A percentile compares a stretch with the other conserved stretches of the same genome.
phyloP scores from a whole-genome alignment of 495 filamentous ascomycete genomes.

The Eremomyces bilateralis region DNA sequence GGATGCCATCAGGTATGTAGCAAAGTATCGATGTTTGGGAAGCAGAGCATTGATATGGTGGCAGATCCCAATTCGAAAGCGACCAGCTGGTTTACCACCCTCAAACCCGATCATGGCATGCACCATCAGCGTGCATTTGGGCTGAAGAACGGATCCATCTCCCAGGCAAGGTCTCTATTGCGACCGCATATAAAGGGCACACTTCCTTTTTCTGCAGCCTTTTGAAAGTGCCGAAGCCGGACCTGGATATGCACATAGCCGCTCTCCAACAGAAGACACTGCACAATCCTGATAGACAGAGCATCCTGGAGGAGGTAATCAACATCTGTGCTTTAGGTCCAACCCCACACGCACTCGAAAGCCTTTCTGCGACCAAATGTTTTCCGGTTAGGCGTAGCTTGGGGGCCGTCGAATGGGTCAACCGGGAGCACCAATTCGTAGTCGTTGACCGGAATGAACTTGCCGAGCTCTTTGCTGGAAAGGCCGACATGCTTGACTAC shows the following conservation, averaged over 20 bases:
- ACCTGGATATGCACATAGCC: slow-evolving; percentile 2
- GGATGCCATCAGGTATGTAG: too few relatives aligned
- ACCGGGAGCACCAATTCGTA: slow-evolving; percentile 1
- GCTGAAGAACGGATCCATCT: slow-evolving; percentile 3
- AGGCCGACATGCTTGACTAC: slow-evolving; percentile 1
- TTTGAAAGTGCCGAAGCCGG: slow-evolving; percentile 1
- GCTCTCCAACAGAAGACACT: slow-evolving; percentile 1
- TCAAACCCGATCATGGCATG: background rate
- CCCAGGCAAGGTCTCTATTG: slow-evolving; percentile 2
- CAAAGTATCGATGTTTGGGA: too few relatives aligned
- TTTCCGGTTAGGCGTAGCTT: background rate
- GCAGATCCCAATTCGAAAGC: background rate
- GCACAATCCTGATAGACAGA: background rate
- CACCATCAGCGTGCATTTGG: slow-evolving; percentile 1
- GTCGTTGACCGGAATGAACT: slow-evolving; percentile 2
- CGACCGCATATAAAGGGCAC: background rate
- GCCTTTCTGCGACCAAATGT: background rate
- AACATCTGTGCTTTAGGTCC: slow-evolving; percentile 3
- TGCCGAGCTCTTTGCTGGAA: background rate
- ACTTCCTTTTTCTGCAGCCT: background rate
- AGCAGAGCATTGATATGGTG: background rate
- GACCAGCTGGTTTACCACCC: background rate
- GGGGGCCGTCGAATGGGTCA: slow-evolving; percentile 1
- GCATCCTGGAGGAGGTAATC: slow-evolving; percentile 1
- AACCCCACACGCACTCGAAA: background rate